A percentile compares a stretch with the other conserved stretches of the same genome.
Conservation (phyloP, 2,329 filamentous ascomycete species). For the Xylaria sp. region DNA sequence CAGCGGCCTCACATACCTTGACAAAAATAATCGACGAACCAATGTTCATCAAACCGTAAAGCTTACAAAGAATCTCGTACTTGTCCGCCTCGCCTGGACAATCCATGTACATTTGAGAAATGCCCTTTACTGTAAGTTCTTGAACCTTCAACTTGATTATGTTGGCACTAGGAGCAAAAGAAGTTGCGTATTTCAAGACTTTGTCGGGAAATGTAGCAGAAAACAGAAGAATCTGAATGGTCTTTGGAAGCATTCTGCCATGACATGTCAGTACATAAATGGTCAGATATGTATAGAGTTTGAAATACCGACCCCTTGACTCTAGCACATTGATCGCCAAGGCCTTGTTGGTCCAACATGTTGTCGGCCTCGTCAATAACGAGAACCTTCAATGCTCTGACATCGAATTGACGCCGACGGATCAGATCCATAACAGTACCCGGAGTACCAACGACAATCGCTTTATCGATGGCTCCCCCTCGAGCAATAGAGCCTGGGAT, state of each 20-base stretch:
- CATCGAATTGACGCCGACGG: conserved; percentile 77
- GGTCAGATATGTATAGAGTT: neutral
- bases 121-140: conserved; percentile 94
- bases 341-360: conserved; percentile 95
- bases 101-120: conserved; percentile 98
- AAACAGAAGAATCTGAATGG: conserved; percentile 90
- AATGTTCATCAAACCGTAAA: conserved; percentile 96
- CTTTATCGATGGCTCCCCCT: conserved; percentile 74
- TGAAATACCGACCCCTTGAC: conserved; percentile 80
- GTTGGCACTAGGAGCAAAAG: conserved; percentile 87
- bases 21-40: conserved; percentile 99
- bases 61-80: conserved; percentile 86
- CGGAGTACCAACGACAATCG: conserved; percentile 91
- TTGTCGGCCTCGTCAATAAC: conserved; percentile 98
- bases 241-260: conserved; percentile 74
- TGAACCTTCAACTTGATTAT: conserved; percentile 87
- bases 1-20: conserved; percentile 64
- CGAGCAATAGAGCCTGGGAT: conserved; percentile 81
- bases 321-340: conserved; percentile 93
- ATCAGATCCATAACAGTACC: conserved; percentile 92
- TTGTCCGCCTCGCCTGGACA: conserved; percentile 84
- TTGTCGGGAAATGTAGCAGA: conserved; percentile 92
- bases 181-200: conserved; percentile 83
- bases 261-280: conserved; percentile 47
- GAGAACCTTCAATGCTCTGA: conserved; percentile 77